phyloP scores from a whole-genome alignment of 2,329 filamentous ascomycete species.

The Ambrosiella xylebori region DNA sequence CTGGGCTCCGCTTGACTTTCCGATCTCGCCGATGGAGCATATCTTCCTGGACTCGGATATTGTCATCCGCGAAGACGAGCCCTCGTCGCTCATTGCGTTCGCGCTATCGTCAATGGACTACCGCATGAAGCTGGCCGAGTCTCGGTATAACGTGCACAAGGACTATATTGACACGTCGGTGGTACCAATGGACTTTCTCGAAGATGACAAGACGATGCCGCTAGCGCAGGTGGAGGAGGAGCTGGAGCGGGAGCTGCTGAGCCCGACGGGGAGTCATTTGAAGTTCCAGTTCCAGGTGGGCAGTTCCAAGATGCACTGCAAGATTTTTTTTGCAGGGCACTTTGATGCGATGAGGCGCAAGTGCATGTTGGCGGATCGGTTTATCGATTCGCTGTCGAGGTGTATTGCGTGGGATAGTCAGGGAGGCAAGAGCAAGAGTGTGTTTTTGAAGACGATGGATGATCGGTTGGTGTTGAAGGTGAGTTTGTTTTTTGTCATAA shows the following conservation, averaged over 20 bases:
- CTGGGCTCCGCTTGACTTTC: conserved; percentile 85
- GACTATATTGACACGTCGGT: neutral
- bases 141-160: conserved; percentile 21
- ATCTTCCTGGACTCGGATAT: conserved; percentile 95
- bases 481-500: conserved; percentile 10
- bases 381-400: conserved; percentile 84
- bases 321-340: conserved; percentile 96
- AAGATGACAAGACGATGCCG: neutral
- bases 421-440: conserved; percentile 91
- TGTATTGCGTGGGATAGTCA: conserved; percentile 98
- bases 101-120: conserved; percentile 82
- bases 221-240: conserved; percentile 36
- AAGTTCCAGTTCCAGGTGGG: conserved; percentile 93
- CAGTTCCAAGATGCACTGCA: conserved; percentile 88
- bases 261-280: conserved; percentile 76
- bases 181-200: conserved; percentile 6
- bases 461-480: conserved; percentile 80
- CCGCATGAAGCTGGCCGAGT: conserved; percentile 55
- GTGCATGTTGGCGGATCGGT: conserved; percentile 82
- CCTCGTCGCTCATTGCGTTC: conserved; percentile 88
- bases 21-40: conserved; percentile 72
- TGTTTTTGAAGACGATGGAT: conserved; percentile 92
- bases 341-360: conserved; percentile 89
- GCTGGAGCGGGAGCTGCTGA: conserved; percentile 70
- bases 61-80: conserved; percentile 92